phyloP scores from a whole-genome alignment of 352 stramenopile genomes.

The Detonula confervacea region DNA sequence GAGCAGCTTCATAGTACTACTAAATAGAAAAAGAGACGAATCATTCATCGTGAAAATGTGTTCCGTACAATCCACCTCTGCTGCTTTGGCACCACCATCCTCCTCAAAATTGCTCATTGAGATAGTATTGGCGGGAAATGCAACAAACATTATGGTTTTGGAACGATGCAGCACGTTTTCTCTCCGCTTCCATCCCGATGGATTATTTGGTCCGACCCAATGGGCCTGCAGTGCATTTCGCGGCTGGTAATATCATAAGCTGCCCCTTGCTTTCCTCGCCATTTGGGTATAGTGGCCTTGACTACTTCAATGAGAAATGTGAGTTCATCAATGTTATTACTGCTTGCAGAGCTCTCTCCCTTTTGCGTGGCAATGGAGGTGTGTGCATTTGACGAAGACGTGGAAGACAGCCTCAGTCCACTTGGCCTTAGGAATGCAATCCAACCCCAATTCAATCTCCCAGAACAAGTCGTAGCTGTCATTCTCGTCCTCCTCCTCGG shows the following conservation, averaged over 20 bases:
- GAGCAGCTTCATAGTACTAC: conserved; percentile 46
- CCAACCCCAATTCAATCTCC: too few relatives aligned
- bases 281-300: conserved; percentile 36
- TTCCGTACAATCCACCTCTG: conserved; percentile 17
- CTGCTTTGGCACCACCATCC: background rate
- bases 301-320: conserved; percentile 49
- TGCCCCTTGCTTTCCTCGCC: background rate
- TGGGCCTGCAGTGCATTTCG: conserved; percentile 45
- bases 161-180: conserved; percentile 39
- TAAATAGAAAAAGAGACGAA: conserved; percentile 44
- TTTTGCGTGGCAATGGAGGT: too few relatives aligned
- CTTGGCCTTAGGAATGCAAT: too few relatives aligned
- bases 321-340: conserved; percentile 9
- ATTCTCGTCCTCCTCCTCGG: too few relatives aligned
- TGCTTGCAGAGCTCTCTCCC: too few relatives aligned
- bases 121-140: too few relatives aligned
- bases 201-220: conserved; percentile 41
- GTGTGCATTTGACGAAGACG: too few relatives aligned
- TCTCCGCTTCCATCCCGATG: conserved; percentile 12
- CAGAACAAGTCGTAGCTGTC: too few relatives aligned
- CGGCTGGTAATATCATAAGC: background rate
- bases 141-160: conserved; percentile 33
- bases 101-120: background rate
- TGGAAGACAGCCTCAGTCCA: too few relatives aligned
- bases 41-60: conserved; percentile 52